phyloP scores from a whole-genome alignment of 108 stramenopile genomes.

The Pseudonitzschia delicatissima region DNA sequence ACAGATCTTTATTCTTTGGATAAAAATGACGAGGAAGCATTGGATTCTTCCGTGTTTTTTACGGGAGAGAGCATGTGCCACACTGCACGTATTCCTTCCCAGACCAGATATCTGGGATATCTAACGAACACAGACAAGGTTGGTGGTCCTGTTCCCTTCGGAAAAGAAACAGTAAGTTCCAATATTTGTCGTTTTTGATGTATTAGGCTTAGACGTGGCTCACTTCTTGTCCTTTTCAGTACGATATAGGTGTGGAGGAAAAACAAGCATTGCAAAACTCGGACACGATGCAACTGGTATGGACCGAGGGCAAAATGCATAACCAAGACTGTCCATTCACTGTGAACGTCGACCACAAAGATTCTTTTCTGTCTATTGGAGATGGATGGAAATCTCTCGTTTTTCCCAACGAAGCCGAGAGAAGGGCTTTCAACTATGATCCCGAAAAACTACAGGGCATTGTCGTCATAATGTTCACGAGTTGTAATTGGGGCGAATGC shows the following conservation, averaged over 20 bases:
- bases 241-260: not conserved
- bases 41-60: constrained; percentile 11
- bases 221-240: not conserved
- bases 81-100: constrained; percentile 12
- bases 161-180: constrained; percentile 1
- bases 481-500: constrained; percentile 36
- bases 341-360: constrained; percentile 41
- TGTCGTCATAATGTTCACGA: constrained; percentile 22
- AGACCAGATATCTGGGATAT: constrained; percentile 20
- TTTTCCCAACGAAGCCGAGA: constrained; percentile 45
- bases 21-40: not conserved
- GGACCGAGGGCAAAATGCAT: not conserved
- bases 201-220: not conserved
- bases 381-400: constrained; percentile 27
- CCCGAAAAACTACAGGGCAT: constrained; percentile 19
- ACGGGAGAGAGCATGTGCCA: constrained; percentile 23
- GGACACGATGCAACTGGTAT: constrained; percentile 10
- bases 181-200: not conserved
- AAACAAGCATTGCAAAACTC: not conserved
- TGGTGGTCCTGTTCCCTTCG: constrained; percentile 5
- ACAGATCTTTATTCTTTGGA: not conserved
- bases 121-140: constrained; percentile 18
- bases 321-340: constrained; percentile 14
- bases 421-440: constrained; percentile 21
- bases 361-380: constrained; percentile 32